These are phyloP conservation scores for Pseudisothecium myosuroides DNA, from an alignment of 225 moss, liverwort and hornwort genomes.

Conservation along the genomic window DNA sequence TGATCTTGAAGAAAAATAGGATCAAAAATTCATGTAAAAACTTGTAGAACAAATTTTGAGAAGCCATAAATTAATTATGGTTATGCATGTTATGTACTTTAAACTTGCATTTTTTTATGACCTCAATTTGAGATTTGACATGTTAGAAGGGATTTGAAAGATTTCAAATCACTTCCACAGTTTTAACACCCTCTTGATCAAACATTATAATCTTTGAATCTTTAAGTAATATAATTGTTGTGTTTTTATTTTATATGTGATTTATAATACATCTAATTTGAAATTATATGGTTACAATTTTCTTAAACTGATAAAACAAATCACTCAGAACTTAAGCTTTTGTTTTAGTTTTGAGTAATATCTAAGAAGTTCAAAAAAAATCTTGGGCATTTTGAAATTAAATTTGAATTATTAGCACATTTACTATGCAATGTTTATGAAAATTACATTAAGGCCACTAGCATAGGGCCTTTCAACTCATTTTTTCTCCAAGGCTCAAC, in stretches of 20 bases:
- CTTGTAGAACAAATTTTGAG: neutral
- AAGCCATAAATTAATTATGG: accelerated
- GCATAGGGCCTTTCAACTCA: accelerated
- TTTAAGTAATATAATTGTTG: accelerated
- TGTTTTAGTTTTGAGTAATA: neutral
- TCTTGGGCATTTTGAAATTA: accelerated
- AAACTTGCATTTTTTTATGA: neutral
- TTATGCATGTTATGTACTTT: no score
- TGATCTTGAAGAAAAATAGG: no score
- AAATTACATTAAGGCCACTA: neutral
- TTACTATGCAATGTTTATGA: neutral
- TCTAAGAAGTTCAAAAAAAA: accelerated
- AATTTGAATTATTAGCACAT: neutral
- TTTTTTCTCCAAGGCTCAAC: neutral
- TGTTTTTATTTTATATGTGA: neutral
- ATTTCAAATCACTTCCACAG: neutral
- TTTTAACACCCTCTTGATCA: neutral
- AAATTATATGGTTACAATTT: neutral
- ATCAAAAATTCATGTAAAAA: neutral
- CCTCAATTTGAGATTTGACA: neutral
- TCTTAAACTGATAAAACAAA: neutral
- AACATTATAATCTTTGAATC: neutral
- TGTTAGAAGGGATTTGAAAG: neutral
- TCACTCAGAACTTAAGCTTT: accelerated
- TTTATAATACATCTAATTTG: neutral